phyloP scores from a whole-genome alignment of 108 stramenopile genomes.

The Aurantiochytrium sp. region DNA sequence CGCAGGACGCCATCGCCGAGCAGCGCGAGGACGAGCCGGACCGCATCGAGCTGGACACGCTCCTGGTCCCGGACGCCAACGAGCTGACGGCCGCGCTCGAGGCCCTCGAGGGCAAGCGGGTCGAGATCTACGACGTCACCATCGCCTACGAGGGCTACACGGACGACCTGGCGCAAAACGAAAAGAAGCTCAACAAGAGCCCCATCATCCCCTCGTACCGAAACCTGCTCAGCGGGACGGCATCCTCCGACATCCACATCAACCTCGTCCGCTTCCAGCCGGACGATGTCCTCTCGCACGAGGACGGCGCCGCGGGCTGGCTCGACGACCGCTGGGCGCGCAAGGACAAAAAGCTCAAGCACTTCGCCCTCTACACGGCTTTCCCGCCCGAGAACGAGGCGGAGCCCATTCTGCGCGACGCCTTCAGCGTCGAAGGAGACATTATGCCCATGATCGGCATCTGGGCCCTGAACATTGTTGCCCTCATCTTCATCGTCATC shows the following conservation, averaged over 20 bases:
- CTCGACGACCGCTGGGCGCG: neutral
- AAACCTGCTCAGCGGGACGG: neutral
- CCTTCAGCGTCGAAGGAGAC: neutral
- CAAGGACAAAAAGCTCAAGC: neutral
- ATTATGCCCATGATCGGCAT: neutral
- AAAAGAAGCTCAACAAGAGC: neutral
- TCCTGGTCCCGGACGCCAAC: neutral
- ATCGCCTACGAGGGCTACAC: constrained; percentile 24
- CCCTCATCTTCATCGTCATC: neutral
- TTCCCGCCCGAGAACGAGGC: neutral
- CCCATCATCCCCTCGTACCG: neutral
- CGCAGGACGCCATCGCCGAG: neutral
- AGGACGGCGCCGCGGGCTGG: neutral
- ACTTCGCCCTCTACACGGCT: neutral
- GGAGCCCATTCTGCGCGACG: neutral
- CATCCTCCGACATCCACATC: neutral
- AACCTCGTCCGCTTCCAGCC: neutral
- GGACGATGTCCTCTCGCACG: neutral
- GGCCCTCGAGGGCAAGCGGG: neutral
- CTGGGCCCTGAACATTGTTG: neutral
- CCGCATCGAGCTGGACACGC: neutral
- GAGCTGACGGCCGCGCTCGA: neutral
- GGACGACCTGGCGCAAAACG: neutral
- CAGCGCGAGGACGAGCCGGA: neutral
- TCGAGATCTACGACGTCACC: constrained; percentile 16